Base-by-base conservation (phyloP, 2,329 filamentous ascomycete species). In the Sporothrix pallida region DNA sequence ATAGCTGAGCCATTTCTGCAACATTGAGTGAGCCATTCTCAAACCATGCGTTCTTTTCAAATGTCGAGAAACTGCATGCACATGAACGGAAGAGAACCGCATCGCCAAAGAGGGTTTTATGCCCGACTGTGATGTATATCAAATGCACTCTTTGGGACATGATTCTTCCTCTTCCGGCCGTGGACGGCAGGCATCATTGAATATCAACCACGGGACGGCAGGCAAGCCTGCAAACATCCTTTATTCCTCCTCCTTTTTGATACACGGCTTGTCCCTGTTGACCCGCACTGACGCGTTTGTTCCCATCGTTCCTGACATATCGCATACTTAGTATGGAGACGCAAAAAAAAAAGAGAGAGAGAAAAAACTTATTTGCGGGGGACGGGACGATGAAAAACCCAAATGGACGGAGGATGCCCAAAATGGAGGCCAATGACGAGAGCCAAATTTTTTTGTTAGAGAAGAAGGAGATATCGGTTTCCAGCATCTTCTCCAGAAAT, bases 211-310 rank as follows among this genome's bases (percentile, higher is more conserved):
- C 44, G 56, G n/a, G 44, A 63, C 54, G 54, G 69, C 68, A 70
- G 8, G 8, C 3, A 23, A 65, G 12, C 1, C 31, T 42, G 17
- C n/a, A 50, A 9, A 42, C 2, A 23, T 42, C 17, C 5, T n/a
- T n/a, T n/a, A 31, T 5, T 17, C 3, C 9, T 3, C 4, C 31
- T 37, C 31, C 5, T 37, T 3, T 17, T 50, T 52, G 46, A 52
- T 20, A 52, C 65, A 26, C n/a, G 37, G 62, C 62, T n/a, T 67
- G 65, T 37, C 46, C 65, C 65, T 68, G 44, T n/a, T 13, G 12
- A 5, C 46, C 23, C 44, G 13, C 31, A 26, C 44, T 50, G 44
- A 52, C 20, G 46, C 44, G 63, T 68, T n/a, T 20, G 26, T 2
- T 7, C 6, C 31, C 37, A 26, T 26, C 23, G 23, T 26, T 26